Conservation (phyloP, 164 flowering plant genomes). For the Macadamia tetraphylla region DNA sequence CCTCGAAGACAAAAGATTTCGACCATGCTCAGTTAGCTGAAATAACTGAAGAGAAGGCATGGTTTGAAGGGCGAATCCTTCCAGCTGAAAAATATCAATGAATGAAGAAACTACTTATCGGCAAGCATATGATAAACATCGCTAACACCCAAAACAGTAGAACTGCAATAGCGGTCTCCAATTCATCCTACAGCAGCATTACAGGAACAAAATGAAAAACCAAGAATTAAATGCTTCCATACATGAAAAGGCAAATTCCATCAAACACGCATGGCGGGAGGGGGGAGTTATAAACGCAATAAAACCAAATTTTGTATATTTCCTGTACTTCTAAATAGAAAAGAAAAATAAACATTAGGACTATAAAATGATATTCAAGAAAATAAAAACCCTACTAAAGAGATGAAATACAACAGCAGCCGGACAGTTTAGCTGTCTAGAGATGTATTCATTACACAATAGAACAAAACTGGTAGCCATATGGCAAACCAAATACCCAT, state of each 20-base stretch:
- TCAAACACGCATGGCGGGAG: too few relatives aligned
- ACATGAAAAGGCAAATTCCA: background rate
- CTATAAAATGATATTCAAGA: too few relatives aligned
- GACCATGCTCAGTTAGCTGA: slow-evolving; percentile 88
- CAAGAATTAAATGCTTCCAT: background rate
- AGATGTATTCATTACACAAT: too few relatives aligned
- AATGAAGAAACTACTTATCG: background rate
- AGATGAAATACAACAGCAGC: too few relatives aligned
- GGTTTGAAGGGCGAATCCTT: slow-evolving; percentile 15
- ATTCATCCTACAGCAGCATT: slow-evolving; percentile 5
- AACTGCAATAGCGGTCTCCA: slow-evolving; percentile 2
- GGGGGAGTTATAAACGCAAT: too few relatives aligned
- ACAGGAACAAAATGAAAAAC: background rate
- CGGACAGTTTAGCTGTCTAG: too few relatives aligned
- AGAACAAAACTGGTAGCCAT: too few relatives aligned
- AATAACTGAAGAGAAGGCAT: slow-evolving; percentile 93
- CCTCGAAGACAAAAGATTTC: slow-evolving; percentile 60
- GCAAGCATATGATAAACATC: slow-evolving; percentile 4
- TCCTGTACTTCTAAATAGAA: too few relatives aligned
- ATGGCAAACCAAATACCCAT: too few relatives aligned
- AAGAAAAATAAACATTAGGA: too few relatives aligned
- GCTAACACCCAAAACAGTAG: background rate
- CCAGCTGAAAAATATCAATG: slow-evolving; percentile 4
- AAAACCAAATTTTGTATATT: too few relatives aligned
- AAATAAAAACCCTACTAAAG: too few relatives aligned